Base-by-base conservation (phyloP, 306 rosid species). In the Medicago arabica region DNA sequence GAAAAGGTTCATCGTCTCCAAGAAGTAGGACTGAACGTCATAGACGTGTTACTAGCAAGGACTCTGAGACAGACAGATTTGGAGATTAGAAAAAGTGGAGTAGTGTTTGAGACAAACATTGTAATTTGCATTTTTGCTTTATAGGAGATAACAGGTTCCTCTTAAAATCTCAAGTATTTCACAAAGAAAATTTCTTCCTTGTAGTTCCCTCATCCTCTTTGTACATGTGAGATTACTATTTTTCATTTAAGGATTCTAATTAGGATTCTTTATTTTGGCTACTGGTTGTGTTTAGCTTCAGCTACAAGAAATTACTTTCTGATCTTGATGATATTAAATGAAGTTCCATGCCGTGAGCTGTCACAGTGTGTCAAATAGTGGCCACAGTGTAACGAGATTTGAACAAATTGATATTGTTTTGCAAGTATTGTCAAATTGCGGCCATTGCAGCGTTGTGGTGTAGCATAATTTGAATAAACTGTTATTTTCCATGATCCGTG, bases 101-200 rank as follows among this genome's bases (percentile, higher is more conserved):
- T 10, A 4, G 63, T 8, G 23, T 67, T 78, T 75, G 54, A 82
- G 59, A 77, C 31, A 51, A 14, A 8, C 79, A 80, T 75, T 80
- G 85, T 78, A 49, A 81, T 19, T 85, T 77, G 87, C 89, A 89
- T 84, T 89, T 94, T 95, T 88, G 87, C 83, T 80, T 81, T 75
- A 44, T 76, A 69, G 85, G 43, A 87, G 96, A 89, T 88, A 83
- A 85, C 89, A 75, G 87, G 89, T 80, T 76, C 83, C 74, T 54
- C 36, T 16, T 44, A 47, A 44, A 55, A 15, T 78, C 19, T 43
- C 9, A 36, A 62, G 46, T 34, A 41, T 68, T 57, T 50, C 54
- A 50, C 53, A 50, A 55, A 49, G 36, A 69, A 63, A 69, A 18
- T 63, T 55, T 70, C 63, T 59, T 43, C 75, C 21, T 41, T 44